phyloP scores from a whole-genome alignment of 1,139 yeast species.

The Candida mesenterica region DNA sequence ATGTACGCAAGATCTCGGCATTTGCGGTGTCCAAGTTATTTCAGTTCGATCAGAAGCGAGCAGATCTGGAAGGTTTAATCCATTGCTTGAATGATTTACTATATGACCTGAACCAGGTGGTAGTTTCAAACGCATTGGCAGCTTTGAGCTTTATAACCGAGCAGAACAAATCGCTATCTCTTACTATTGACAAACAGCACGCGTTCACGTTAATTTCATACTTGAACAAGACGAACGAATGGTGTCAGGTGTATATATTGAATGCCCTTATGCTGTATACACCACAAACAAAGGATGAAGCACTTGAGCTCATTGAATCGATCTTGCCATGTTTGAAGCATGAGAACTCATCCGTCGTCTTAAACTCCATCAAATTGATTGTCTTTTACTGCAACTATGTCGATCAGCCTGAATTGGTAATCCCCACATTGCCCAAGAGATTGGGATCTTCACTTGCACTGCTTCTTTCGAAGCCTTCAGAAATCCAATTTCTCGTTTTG shows the following conservation, averaged over 20 bases:
- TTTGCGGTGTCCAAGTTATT: slow-evolving; percentile 68
- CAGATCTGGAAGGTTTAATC: slow-evolving; percentile 47
- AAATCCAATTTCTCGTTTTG: slow-evolving; percentile 77
- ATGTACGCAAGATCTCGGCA: slow-evolving; percentile 68
- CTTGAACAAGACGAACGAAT: slow-evolving; percentile 64
- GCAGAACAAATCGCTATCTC: slow-evolving; percentile 43
- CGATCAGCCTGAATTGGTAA: slow-evolving; percentile 36
- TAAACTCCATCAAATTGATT: slow-evolving; percentile 72
- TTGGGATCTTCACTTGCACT: slow-evolving; percentile 73
- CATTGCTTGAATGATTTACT: slow-evolving; percentile 58
- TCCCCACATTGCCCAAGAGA: slow-evolving; percentile 56
- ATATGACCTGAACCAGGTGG: slow-evolving; percentile 56
- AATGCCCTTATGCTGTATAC: slow-evolving; percentile 67
- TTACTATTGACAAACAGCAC: slow-evolving; percentile 57
- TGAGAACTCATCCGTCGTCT: slow-evolving; percentile 77
- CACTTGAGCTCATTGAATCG: slow-evolving; percentile 64
- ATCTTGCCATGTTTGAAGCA: slow-evolving; percentile 75
- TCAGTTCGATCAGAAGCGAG: slow-evolving; percentile 51
- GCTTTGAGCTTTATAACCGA: slow-evolving; percentile 69
- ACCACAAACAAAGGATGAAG: slow-evolving; percentile 67
- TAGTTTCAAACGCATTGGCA: slow-evolving; percentile 73
- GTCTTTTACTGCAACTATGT: slow-evolving; percentile 74
- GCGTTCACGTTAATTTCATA: slow-evolving; percentile 51
- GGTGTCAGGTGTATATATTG: slow-evolving; percentile 76
- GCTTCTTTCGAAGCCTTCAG: slow-evolving; percentile 74